phyloP scores from a whole-genome alignment of 768 basidiomycete species.

The Glaciozyma martinii region DNA sequence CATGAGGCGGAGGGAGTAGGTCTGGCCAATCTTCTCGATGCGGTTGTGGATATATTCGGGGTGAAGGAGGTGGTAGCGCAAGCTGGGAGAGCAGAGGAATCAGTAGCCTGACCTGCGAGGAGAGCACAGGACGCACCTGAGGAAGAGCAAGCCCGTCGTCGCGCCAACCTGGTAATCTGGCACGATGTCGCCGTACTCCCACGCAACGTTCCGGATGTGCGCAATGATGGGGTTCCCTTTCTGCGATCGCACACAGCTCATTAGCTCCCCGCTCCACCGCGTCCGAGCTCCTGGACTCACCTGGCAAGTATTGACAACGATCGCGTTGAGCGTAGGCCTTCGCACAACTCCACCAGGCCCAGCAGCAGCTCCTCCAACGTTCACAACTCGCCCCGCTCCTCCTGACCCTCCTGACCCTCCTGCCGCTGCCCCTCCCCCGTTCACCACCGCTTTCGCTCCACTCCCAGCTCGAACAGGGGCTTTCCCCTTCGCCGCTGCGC shows the following conservation, averaged over 20 bases:
- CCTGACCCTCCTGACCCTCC: too few species aligned
- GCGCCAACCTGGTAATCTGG: slow-evolving; percentile 92
- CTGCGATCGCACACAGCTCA: slow-evolving; percentile 1
- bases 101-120: neutral
- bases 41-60: slow-evolving; percentile 92
- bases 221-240: slow-evolving; percentile 76
- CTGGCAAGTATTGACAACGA: slow-evolving; percentile 25
- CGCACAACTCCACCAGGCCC: slow-evolving; percentile 3
- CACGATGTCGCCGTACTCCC: slow-evolving; percentile 88
- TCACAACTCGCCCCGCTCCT: neutral
- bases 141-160: slow-evolving; percentile 82
- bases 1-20: slow-evolving; percentile 74
- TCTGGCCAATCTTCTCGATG: slow-evolving; percentile 72
- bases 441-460: neutral
- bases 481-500: neutral
- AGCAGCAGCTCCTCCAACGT: neutral
- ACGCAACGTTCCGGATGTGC: slow-evolving; percentile 74
- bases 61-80: slow-evolving; percentile 91
- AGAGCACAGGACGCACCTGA: slow-evolving; percentile 52
- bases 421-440: neutral
- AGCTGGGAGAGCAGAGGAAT: slow-evolving; percentile 43
- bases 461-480: neutral
- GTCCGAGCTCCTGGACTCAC: neutral
- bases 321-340: slow-evolving; percentile 14
- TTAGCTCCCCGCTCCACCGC: neutral